Conservation (phyloP, 2,329 filamentous ascomycete genomes). For the Aureobasidium subglaciale region DNA sequence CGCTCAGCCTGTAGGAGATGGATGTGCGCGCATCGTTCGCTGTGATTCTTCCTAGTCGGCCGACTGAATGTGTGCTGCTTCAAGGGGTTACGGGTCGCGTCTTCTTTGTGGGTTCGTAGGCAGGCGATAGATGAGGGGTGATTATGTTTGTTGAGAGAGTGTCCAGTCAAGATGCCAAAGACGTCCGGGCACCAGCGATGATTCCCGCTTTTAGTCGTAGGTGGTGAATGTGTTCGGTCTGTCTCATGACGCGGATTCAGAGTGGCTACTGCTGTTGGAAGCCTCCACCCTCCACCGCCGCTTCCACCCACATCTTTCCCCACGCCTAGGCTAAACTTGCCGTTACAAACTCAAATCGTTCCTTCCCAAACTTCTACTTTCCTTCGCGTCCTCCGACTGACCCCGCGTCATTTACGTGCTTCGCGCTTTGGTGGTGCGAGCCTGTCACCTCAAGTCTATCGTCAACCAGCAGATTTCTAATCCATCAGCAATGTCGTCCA, state of each 20-base stretch:
- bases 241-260: neutral
- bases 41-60: neutral
- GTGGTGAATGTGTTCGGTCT: neutral
- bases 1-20: conserved; percentile 23
- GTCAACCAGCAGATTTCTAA: neutral
- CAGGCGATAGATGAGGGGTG: neutral
- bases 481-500: conserved; percentile 6
- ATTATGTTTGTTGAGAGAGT: no score
- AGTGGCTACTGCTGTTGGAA: neutral
- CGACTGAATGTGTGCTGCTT: neutral
- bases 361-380: neutral
- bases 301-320: neutral
- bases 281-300: neutral
- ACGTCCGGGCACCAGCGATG: no score
- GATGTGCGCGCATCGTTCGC: conserved; percentile 9
- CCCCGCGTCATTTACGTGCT: conserved; percentile 7
- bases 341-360: neutral
- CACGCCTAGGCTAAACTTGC: neutral
- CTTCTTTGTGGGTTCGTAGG: neutral
- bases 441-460: neutral
- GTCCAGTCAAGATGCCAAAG: no score
- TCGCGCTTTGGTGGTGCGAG: neutral
- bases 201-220: neutral
- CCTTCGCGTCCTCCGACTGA: neutral
- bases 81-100: neutral